These are phyloP conservation scores for Pseudopithomyces chartarum DNA, from an alignment of 2,329 filamentous ascomycete genomes.

Conservation along the genomic window DNA sequence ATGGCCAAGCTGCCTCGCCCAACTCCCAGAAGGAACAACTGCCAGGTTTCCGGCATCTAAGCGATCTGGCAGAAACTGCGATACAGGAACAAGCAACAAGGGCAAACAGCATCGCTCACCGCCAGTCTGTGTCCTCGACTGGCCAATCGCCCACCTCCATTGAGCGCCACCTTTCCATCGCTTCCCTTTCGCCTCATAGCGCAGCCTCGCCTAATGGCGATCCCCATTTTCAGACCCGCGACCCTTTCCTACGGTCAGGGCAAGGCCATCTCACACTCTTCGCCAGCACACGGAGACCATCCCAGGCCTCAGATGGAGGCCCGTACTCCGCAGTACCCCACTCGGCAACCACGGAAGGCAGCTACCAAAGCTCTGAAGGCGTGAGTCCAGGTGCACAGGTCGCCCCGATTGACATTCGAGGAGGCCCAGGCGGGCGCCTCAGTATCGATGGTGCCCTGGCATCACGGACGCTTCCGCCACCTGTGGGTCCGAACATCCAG, in stretches of 20 bases:
- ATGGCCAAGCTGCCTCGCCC: constrained; percentile 34
- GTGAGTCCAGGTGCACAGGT: constrained; percentile 35
- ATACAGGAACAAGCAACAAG: constrained; percentile 35
- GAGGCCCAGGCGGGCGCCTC: constrained; percentile 34
- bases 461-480: constrained; percentile 39
- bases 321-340: constrained; percentile 36
- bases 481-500: constrained; percentile 34
- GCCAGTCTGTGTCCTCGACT: constrained; percentile 43
- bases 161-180: constrained; percentile 39
- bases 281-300: constrained; percentile 34
- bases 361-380: constrained; percentile 45
- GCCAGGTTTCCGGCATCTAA: constrained; percentile 40
- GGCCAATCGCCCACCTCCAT: constrained; percentile 43
- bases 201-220: constrained; percentile 40
- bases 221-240: constrained; percentile 33
- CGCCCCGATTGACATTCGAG: constrained; percentile 33
- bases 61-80: constrained; percentile 41
- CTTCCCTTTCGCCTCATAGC: constrained; percentile 37
- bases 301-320: constrained; percentile 42
- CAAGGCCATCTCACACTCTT: constrained; percentile 32
- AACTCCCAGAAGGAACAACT: constrained; percentile 32
- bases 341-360: constrained; percentile 38
- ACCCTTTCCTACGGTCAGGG: constrained; percentile 38
- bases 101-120: constrained; percentile 35
- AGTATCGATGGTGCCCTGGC: constrained; percentile 37